A percentile compares a stretch with the other conserved stretches of the same genome.
These are phyloP conservation scores for Starmerella vitae DNA, from an alignment of 805 yeast species.

Conservation along the genomic window DNA sequence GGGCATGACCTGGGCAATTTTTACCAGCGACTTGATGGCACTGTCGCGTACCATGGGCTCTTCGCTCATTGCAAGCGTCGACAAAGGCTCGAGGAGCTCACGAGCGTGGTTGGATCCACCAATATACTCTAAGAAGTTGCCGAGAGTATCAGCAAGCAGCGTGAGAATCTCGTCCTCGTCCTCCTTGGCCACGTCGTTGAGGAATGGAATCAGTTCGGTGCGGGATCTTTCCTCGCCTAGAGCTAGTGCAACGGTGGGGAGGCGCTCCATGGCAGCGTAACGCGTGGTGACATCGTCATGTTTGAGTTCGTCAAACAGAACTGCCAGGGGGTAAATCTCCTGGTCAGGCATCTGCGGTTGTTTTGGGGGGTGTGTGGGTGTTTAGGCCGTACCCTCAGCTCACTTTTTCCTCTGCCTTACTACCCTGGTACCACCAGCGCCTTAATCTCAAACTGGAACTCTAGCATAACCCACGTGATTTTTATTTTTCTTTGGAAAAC, in stretches of 20 bases:
- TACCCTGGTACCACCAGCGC: too few relatives aligned
- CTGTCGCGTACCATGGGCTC: conserved; percentile 93
- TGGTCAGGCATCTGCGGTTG: conserved; percentile 23
- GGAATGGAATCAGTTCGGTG: conserved; percentile 75
- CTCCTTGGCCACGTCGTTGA: conserved; percentile 55
- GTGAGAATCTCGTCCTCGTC: conserved; percentile 98
- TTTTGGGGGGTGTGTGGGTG: not conserved
- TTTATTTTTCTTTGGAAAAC: too few relatives aligned
- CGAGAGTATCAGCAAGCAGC: conserved; percentile 80
- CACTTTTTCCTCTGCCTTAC: too few relatives aligned
- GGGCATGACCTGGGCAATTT: conserved; percentile 49
- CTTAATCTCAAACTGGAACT: too few relatives aligned
- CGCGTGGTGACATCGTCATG: conserved; percentile 93
- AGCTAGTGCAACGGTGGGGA: conserved; percentile 90
- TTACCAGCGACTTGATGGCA: conserved; percentile 75
- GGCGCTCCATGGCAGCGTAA: conserved; percentile 84
- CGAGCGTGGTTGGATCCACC: conserved; percentile 68
- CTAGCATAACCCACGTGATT: too few relatives aligned
- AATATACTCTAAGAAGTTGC: conserved; percentile 71
- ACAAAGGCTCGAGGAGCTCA: conserved; percentile 49
- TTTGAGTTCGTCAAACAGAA: conserved; percentile 90
- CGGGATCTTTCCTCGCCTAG: conserved; percentile 89
- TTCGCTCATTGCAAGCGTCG: conserved; percentile 78
- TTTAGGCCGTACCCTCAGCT: not conserved
- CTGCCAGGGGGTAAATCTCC: conserved; percentile 84